Conservation (phyloP, 2,329 filamentous ascomycete genomes). For the Ophioceras dolichostomum region DNA sequence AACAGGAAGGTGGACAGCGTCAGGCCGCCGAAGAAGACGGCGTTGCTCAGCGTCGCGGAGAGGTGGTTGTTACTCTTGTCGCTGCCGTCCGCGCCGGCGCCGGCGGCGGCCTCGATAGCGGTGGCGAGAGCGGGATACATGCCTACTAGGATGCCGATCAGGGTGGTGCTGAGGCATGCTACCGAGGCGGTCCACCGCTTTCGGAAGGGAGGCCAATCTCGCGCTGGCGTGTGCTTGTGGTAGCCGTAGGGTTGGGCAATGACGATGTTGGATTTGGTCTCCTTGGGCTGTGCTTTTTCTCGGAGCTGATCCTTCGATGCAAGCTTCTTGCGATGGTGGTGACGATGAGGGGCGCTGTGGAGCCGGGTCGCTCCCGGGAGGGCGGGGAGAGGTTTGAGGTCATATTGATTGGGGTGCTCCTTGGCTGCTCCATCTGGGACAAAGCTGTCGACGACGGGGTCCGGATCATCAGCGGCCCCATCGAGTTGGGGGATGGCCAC, state of each 20-base stretch:
- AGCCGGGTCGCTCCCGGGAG: background rate
- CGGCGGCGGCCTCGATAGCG: conserved; percentile 67
- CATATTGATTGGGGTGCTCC: background rate
- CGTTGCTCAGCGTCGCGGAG: conserved; percentile 59
- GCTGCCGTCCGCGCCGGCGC: too few relatives aligned
- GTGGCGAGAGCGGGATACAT: conserved; percentile 70
- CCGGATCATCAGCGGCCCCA: background rate
- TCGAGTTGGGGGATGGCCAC: background rate
- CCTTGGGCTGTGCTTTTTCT: background rate
- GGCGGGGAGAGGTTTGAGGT: too few relatives aligned
- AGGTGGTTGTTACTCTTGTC: conserved; percentile 60
- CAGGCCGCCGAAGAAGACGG: conserved; percentile 58
- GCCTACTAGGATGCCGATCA: conserved; percentile 59
- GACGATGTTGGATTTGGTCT: conserved; percentile 24
- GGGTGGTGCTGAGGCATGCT: conserved; percentile 59
- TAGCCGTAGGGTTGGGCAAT: conserved; percentile 41
- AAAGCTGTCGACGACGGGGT: conserved; percentile 6
- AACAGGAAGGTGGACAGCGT: conserved; percentile 57
- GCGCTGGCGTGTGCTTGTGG: conserved; percentile 52
- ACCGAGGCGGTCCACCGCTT: conserved; percentile 59
- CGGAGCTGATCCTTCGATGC: too few relatives aligned
- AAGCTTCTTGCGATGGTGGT: background rate
- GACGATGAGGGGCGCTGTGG: background rate
- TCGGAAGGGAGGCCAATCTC: conserved; percentile 55
- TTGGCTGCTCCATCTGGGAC: conserved; percentile 2